Percentiles rank a stretch among this genome's conserved stretches.
Evolutionary conservation across 345 rosid species (phyloP).

Genomic region (Populus nigra): DNA sequence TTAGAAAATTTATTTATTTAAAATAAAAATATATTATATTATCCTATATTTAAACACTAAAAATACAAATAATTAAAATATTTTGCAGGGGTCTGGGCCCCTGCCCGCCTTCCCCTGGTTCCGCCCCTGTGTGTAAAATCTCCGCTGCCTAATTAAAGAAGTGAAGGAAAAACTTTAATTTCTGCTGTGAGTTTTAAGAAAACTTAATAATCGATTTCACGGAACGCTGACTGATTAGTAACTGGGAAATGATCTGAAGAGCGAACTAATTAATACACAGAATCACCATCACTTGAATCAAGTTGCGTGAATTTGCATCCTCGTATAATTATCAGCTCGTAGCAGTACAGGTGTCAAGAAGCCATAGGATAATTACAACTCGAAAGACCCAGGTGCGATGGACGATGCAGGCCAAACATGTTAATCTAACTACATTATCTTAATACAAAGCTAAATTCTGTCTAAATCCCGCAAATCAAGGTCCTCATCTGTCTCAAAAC

Average conservation of each 20-base stretch:
- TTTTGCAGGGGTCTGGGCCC: too few relatives aligned
- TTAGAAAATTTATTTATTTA: too few relatives aligned
- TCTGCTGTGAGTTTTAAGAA: background rate
- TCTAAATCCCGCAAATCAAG: constrained; percentile 12
- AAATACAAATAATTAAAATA: too few relatives aligned
- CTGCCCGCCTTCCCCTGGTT: too few relatives aligned
- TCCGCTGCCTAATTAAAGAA: too few relatives aligned
- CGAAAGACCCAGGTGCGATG: background rate
- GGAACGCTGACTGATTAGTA: background rate
- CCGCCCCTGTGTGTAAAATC: background rate
- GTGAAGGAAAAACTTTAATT: too few relatives aligned
- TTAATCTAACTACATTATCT: background rate
- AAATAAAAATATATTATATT: too few relatives aligned
- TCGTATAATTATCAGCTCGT: too few relatives aligned
- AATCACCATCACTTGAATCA: too few relatives aligned
- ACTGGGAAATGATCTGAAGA: background rate
- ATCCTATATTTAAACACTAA: too few relatives aligned
- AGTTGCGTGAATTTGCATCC: too few relatives aligned
- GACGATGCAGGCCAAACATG: background rate
- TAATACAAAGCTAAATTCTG: background rate
- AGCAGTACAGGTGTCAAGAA: background rate
- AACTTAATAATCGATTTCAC: background rate
- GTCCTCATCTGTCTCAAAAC: constrained; percentile 15
- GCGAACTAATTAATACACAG: background rate
- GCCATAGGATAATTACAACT: background rate